A percentile compares a stretch with the other conserved stretches of the same genome.
These are phyloP conservation scores for Fraxinus paxiana DNA, from an alignment of 305 asterid genomes.

Conservation along the genomic window DNA sequence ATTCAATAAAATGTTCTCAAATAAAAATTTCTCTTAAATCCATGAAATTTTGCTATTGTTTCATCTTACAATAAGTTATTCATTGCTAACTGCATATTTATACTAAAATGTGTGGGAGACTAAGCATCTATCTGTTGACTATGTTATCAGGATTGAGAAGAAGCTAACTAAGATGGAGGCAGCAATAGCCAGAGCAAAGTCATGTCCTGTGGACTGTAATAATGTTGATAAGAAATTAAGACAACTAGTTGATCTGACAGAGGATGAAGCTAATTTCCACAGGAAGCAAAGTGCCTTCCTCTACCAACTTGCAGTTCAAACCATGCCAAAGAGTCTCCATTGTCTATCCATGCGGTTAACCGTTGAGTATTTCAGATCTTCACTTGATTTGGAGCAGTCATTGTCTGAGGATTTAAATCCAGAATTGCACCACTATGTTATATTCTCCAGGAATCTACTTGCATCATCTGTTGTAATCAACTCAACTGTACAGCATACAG, in stretches of 20 bases:
- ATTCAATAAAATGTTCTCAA: background rate
- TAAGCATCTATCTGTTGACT: conserved; percentile 25
- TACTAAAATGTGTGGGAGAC: conserved; percentile 14
- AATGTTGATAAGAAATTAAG: conserved; percentile 96
- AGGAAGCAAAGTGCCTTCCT: conserved; percentile 97
- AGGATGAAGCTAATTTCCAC: conserved; percentile 94
- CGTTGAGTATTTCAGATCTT: conserved; percentile 77
- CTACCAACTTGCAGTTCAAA: conserved; percentile 94
- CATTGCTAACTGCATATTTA: background rate
- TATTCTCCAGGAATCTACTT: conserved; percentile 80
- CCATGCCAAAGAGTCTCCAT: conserved; percentile 95
- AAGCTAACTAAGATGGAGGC: conserved; percentile 70
- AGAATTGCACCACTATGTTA: conserved; percentile 68
- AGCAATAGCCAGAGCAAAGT: conserved; percentile 62
- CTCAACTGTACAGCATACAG: conserved; percentile 72
- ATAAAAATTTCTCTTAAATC: background rate
- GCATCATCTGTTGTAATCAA: conserved; percentile 84
- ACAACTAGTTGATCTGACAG: conserved; percentile 86
- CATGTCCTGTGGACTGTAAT: conserved; percentile 74
- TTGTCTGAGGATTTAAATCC: conserved; percentile 55
- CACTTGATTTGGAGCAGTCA: conserved; percentile 49
- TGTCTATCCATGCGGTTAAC: conserved; percentile 91
- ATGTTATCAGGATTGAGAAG: conserved; percentile 53
- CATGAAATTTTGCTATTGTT: background rate
- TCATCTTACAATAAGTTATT: background rate